A percentile compares a stretch with the other conserved stretches of the same genome.
phyloP scores from a whole-genome alignment of 441 rosid species.

The Corymbia calophylla region DNA sequence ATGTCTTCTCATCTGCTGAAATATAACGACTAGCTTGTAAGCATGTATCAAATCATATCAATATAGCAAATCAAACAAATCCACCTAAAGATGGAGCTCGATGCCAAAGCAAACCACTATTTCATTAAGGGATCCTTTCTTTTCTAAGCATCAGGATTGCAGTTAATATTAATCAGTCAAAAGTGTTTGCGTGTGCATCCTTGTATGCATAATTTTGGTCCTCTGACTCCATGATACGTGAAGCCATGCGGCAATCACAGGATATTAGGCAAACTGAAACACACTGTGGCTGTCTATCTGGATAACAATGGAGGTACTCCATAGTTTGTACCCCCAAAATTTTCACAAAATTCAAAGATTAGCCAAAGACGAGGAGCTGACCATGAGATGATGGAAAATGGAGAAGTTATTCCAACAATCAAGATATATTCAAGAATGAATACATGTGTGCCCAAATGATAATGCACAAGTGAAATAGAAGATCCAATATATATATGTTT shows the following conservation, averaged over 20 bases:
- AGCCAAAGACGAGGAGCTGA: not conserved
- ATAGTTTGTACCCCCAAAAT: not conserved
- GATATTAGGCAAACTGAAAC: not conserved
- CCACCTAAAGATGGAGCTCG: not conserved
- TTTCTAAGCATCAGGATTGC: not conserved
- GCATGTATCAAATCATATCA: not conserved
- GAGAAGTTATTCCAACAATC: not conserved
- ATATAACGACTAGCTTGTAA: not conserved
- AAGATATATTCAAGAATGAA: not conserved
- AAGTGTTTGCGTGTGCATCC: not conserved
- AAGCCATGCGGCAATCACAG: not conserved
- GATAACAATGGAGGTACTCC: not conserved
- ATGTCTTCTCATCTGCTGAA: slow-evolving; percentile 28
- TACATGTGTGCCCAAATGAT: not conserved
- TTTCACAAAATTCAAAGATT: not conserved
- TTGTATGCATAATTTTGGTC: not conserved
- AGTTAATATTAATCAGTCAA: not conserved
- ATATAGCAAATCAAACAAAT: not conserved
- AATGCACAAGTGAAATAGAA: not conserved
- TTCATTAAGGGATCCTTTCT: not conserved
- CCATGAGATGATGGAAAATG: not conserved
- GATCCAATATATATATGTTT: not conserved
- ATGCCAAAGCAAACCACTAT: not conserved
- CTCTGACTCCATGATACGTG: not conserved
- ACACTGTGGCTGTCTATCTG: not conserved